Percentiles rank a stretch among this genome's conserved stretches.
Conservation (phyloP, 352 stramenopile genomes). For the Globisporangium cylindrosporum region DNA sequence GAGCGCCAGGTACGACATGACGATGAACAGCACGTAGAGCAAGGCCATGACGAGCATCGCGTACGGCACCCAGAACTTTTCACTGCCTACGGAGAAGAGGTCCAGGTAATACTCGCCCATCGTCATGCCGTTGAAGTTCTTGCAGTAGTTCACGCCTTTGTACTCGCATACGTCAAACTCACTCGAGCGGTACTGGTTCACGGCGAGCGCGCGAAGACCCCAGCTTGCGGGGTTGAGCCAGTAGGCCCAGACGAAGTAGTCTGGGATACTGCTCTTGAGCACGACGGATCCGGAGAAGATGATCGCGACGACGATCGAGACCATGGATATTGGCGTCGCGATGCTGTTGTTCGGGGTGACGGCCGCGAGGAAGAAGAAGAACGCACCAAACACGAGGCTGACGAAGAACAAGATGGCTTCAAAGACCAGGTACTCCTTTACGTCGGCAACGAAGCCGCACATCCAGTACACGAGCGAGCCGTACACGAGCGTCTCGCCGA, state of each 20-base stretch:
- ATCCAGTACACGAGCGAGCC: conserved; percentile 23
- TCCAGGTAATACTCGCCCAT: conserved; percentile 20
- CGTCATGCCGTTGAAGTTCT: not conserved
- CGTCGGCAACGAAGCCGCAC: conserved; percentile 11
- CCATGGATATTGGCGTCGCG: conserved; percentile 16
- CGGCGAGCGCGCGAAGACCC: conserved; percentile 16
- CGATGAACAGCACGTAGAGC: conserved; percentile 14
- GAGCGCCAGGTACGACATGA: not conserved
- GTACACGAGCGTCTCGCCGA: conserved; percentile 14
- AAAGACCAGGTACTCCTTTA: conserved; percentile 8
- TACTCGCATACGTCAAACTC: conserved; percentile 14
- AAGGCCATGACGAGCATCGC: conserved; percentile 16
- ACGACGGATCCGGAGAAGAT: conserved; percentile 28
- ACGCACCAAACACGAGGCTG: conserved; percentile 22
- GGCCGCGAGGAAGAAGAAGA: conserved; percentile 23
- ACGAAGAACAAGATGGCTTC: conserved; percentile 16
- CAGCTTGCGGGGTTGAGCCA: conserved; percentile 30
- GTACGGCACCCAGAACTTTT: conserved; percentile 7
- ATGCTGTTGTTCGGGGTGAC: conserved; percentile 11
- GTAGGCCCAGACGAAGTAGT: conserved; percentile 18
- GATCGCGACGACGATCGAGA: conserved; percentile 16
- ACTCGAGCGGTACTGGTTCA: conserved; percentile 22
- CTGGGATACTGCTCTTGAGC: conserved; percentile 3
- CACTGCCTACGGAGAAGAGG: conserved; percentile 2
- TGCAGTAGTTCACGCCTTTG: conserved; percentile 16